A percentile compares a stretch with the other conserved stretches of the same genome.
phyloP scores from a whole-genome alignment of 1,139 yeast species.

The Wickerhamomyces sp. region DNA sequence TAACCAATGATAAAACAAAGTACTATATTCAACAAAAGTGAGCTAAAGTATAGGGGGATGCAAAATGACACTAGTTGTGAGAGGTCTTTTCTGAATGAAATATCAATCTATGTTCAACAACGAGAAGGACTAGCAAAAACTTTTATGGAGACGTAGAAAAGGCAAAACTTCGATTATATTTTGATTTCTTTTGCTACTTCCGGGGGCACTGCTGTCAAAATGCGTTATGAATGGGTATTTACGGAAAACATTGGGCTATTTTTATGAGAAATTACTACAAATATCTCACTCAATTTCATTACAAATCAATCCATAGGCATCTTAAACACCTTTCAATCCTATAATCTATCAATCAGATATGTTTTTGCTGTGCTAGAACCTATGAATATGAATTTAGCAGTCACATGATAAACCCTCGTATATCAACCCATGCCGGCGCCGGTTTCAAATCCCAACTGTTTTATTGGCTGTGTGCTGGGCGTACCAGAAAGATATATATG shows the following conservation, averaged over 20 bases:
- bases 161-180: neutral
- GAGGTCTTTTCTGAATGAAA: neutral
- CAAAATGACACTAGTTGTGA: neutral
- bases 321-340: neutral
- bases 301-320: too few relatives aligned
- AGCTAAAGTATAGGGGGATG: neutral
- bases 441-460: conserved; percentile 9
- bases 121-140: too few relatives aligned
- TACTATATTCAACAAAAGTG: too few relatives aligned
- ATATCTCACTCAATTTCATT: too few relatives aligned
- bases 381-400: neutral
- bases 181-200: neutral
- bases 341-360: neutral
- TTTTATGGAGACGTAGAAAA: neutral
- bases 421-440: conserved; percentile 6
- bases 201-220: neutral
- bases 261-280: too few relatives aligned
- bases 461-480: conserved; percentile 7
- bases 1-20: neutral
- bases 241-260: too few relatives aligned
- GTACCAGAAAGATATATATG: neutral
- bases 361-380: too few relatives aligned
- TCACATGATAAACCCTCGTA: neutral
- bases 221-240: too few relatives aligned
- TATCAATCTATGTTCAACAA: neutral